Percentiles rank a stretch among this genome's conserved stretches.
Evolutionary conservation across 2,329 filamentous ascomycete species (phyloP).

Genomic region (Fusarium sp.): DNA sequence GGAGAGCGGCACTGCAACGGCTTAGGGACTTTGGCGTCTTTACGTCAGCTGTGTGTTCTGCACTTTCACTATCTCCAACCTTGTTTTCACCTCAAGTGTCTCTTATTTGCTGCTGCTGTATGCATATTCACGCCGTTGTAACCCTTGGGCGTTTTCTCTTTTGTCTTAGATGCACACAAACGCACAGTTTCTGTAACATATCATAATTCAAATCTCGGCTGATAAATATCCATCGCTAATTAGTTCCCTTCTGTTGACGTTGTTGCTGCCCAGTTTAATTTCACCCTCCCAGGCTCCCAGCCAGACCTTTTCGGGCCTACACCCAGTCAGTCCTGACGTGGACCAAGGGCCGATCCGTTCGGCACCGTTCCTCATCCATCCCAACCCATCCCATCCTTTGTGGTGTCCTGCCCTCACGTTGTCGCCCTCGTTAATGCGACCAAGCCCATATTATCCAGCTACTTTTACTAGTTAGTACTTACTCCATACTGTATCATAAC

Average conservation of each 20-base stretch:
- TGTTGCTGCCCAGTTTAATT: slow-evolving; percentile 36
- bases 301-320: slow-evolving; percentile 21
- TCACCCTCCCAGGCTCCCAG: slow-evolving; percentile 1
- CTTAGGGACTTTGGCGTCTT: slow-evolving; percentile 6
- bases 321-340: slow-evolving; percentile 39
- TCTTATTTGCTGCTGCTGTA: neutral
- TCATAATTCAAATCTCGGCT: slow-evolving; percentile 23
- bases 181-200: slow-evolving; percentile 15
- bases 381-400: neutral
- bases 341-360: slow-evolving; percentile 46
- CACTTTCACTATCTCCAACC: slow-evolving; percentile 23
- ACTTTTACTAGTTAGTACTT: neutral
- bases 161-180: neutral
- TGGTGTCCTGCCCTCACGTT: slow-evolving; percentile 12
- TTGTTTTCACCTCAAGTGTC: slow-evolving; percentile 28
- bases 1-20: slow-evolving; percentile 29
- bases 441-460: slow-evolving; percentile 5
- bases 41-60: slow-evolving; percentile 30
- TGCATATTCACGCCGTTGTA: slow-evolving; percentile 14
- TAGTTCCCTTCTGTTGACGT: neutral
- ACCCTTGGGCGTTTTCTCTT: neutral
- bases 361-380: slow-evolving; percentile 21
- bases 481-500: slow-evolving; percentile 3
- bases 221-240: neutral
- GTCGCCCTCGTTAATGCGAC: slow-evolving; percentile 11